phyloP scores from a whole-genome alignment of 768 basidiomycete genomes.

The Xanthoconium stramineum region DNA sequence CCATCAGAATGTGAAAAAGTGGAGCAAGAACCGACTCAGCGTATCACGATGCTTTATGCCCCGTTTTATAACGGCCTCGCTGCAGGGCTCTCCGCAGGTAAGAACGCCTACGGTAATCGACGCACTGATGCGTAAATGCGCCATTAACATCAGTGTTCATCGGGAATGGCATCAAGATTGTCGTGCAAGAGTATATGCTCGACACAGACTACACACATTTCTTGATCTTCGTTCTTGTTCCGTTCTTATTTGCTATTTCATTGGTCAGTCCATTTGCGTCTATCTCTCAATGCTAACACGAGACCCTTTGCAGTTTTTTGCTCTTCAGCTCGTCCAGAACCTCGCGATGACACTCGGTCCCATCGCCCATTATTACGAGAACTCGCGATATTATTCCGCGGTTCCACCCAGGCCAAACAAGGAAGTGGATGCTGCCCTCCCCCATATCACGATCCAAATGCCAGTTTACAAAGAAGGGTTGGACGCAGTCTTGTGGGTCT shows the following conservation, averaged over 20 bases:
- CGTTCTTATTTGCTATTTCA: slow-evolving; percentile 45
- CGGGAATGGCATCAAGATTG: slow-evolving; percentile 57
- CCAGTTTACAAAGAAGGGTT: slow-evolving; percentile 57
- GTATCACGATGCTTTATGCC: slow-evolving; percentile 24
- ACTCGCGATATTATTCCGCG: slow-evolving; percentile 54
- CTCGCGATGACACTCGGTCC: slow-evolving; percentile 46
- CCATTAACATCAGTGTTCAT: slow-evolving; percentile 49
- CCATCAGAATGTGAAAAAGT: slow-evolving; percentile 31
- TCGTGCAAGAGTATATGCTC: slow-evolving; percentile 53
- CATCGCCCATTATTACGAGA: slow-evolving; percentile 48
- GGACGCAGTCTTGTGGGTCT: slow-evolving; percentile 47
- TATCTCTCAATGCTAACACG: neutral
- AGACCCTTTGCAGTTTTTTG: slow-evolving; percentile 34
- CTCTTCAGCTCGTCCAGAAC: slow-evolving; percentile 39
- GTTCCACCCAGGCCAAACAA: slow-evolving; percentile 41
- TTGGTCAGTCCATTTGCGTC: slow-evolving; percentile 29
- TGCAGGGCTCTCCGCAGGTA: slow-evolving; percentile 26
- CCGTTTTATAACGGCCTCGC: slow-evolving; percentile 28
- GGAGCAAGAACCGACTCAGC: slow-evolving; percentile 7
- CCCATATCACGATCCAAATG: slow-evolving; percentile 53
- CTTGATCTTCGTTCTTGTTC: slow-evolving; percentile 38
- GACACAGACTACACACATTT: slow-evolving; percentile 45
- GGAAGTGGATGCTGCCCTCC: slow-evolving; percentile 41
- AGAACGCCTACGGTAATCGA: neutral
- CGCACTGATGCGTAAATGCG: neutral